Evolutionary conservation across 495 filamentous ascomycete genomes (phyloP).

Genomic region (Aspergillus mulundensis): DNA sequence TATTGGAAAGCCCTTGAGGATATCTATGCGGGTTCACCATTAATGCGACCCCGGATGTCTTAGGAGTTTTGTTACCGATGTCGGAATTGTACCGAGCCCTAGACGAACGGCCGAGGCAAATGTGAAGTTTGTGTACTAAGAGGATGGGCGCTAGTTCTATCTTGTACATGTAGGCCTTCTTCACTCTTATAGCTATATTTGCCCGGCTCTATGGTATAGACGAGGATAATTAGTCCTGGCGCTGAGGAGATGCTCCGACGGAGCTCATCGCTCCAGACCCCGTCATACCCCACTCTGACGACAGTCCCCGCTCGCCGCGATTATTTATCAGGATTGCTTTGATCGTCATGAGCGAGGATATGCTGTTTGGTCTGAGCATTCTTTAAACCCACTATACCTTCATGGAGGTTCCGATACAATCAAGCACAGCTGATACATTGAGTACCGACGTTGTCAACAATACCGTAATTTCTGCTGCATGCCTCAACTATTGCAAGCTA

Average conservation of each 20-base stretch:
- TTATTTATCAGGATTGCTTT: constrained; percentile 21
- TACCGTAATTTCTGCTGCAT: background rate
- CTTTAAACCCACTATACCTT: background rate
- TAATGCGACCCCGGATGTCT: too few species aligned
- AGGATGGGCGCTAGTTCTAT: background rate
- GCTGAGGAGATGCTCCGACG: background rate
- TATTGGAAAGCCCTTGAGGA: too few species aligned
- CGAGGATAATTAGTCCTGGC: background rate
- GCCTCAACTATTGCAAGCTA: background rate
- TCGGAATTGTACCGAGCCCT: background rate
- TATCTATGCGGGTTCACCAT: too few species aligned
- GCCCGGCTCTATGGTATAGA: background rate
- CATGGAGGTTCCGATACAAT: background rate
- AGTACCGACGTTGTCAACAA: background rate
- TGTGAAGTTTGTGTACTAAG: background rate
- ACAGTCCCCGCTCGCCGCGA: constrained; percentile 22
- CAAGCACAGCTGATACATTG: background rate
- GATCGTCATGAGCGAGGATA: constrained; percentile 2
- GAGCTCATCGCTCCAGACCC: constrained; percentile 8
- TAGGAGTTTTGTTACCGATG: background rate
- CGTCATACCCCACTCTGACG: constrained; percentile 25
- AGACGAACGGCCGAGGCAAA: background rate
- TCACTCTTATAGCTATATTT: too few species aligned
- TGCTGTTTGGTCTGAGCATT: background rate
- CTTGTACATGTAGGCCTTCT: background rate